Percentiles rank a stretch among this genome's conserved stretches.
phyloP scores from a whole-genome alignment of 2,329 filamentous ascomycete genomes.

The Scopulariopsis brevicaulis region DNA sequence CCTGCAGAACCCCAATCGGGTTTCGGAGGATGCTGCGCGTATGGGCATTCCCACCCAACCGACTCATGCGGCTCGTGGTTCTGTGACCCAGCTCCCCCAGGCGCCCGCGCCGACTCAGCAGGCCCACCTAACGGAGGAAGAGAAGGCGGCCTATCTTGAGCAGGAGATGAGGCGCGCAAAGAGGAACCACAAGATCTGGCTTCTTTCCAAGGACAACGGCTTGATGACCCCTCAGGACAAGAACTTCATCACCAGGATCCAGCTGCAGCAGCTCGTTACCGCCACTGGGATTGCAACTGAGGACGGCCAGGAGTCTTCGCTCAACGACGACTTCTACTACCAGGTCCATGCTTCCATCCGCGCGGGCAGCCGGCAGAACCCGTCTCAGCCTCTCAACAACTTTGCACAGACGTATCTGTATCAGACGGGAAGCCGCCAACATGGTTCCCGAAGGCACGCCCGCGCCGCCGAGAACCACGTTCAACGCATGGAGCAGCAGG shows the following conservation, averaged over 20 bases:
- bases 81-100: constrained; percentile 20
- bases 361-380: constrained; percentile 78
- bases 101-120: constrained; percentile 21
- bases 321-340: constrained; percentile 96
- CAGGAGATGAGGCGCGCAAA: constrained; percentile 94
- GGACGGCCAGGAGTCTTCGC: constrained; percentile 64
- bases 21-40: constrained; percentile 34
- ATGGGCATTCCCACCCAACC: constrained; percentile 14
- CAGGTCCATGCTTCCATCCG: constrained; percentile 95
- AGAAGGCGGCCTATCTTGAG: constrained; percentile 71
- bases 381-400: constrained; percentile 84
- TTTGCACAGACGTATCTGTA: constrained; percentile 97
- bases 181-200: constrained; percentile 94
- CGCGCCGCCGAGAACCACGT: constrained; percentile 91
- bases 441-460: constrained; percentile 61
- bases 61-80: constrained; percentile 39
- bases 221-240: constrained; percentile 99
- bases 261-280: constrained; percentile 88
- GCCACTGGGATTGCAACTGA: constrained; percentile 83
- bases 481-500: constrained; percentile 98
- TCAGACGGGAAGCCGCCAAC: constrained; percentile 79
- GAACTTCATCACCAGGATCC: constrained; percentile 97
- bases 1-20: constrained; percentile 65
- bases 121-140: constrained; percentile 71
- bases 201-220: constrained; percentile 87